These are phyloP conservation scores for Kwoniella sp. DNA, from an alignment of 768 basidiomycete genomes.

Conservation along the genomic window DNA sequence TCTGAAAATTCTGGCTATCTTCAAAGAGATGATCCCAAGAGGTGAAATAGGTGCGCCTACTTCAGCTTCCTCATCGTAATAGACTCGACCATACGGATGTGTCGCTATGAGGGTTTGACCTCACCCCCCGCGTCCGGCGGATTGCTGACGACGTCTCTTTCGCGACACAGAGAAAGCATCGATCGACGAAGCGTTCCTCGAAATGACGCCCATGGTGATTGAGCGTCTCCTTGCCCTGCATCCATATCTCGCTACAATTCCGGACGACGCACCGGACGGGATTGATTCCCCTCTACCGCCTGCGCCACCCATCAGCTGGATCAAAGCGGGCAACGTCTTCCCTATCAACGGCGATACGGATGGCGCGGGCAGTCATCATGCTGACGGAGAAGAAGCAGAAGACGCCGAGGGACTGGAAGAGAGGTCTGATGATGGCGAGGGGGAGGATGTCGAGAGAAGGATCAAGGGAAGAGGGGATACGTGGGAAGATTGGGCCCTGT, in stretches of 20 bases:
- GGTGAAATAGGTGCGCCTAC: constrained; percentile 77
- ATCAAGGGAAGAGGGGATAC: constrained; percentile 56
- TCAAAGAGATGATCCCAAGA: constrained; percentile 74
- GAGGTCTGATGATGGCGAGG: constrained; percentile 19
- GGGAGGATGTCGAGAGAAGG: constrained; percentile 1
- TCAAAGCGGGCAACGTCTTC: constrained; percentile 51
- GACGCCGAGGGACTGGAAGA: constrained; percentile 3
- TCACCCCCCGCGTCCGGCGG: not conserved
- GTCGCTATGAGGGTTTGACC: too few species aligned
- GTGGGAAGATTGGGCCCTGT: constrained; percentile 92
- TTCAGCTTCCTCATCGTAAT: too few species aligned
- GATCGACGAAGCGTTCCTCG: constrained; percentile 95
- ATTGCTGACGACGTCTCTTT: not conserved
- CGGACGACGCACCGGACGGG: constrained; percentile 69
- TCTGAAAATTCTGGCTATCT: constrained; percentile 77
- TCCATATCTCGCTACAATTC: constrained; percentile 73
- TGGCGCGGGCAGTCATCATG: not conserved
- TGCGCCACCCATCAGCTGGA: constrained; percentile 54
- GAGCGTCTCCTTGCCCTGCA: constrained; percentile 71
- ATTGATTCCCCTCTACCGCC: constrained; percentile 59
- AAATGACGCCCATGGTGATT: constrained; percentile 81
- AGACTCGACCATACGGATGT: too few species aligned
- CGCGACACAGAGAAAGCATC: constrained; percentile 82
- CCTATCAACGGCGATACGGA: constrained; percentile 37
- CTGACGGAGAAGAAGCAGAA: not conserved